Evolutionary conservation across 768 basidiomycete genomes (phyloP), one percentile per base, ranked within the genome.

Genomic region (Pleurotus giganteus): DNA sequence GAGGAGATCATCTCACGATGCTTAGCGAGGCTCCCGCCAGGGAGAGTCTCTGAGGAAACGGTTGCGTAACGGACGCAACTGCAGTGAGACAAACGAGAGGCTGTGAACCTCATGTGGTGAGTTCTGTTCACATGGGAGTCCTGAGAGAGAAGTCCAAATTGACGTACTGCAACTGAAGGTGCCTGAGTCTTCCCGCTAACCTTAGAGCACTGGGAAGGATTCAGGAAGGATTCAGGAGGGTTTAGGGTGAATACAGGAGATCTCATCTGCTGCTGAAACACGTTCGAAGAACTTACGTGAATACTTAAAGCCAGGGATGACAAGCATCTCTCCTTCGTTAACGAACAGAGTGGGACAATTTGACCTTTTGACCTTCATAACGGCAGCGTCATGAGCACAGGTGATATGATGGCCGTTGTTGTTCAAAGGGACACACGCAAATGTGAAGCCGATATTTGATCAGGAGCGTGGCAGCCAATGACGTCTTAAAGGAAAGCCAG

Each of bases 161-260:
- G 12, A 51, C 49, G 6, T 37, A 37, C 49, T 34, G 49, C 49
- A 24, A 36, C 29, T 8, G 37, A 51, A 17, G 47, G 49, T 51
- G 15, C 49, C 32, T 51, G 49, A 37, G 29, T 23, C 29, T 15
- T 21, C 12, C 19, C 21, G 43, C 43, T 24, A 27, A 45, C 5
- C 44, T 27, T 23, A 11, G n/a, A 28, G 44, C 37, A 37, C 49
- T 24, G 11, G 34, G 49, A 51, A 51, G 49, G 36, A 51, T 39
- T 19, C 39, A 41, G 19, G 7, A 17, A 41, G n/a, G n/a, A n/a
- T n/a, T n/a, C 39, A 41, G 17, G 15, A 41, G 39, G 39, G 39
- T 17, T 41, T 19, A 17, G n/a, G 19, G 39, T n/a, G 34, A n/a
- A n/a, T n/a, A n/a, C n/a, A n/a, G n/a, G n/a, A n/a, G n/a, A n/a